Conservation (phyloP, 192 early-diverging fungal species). For the Geranomyces michiganensis region DNA sequence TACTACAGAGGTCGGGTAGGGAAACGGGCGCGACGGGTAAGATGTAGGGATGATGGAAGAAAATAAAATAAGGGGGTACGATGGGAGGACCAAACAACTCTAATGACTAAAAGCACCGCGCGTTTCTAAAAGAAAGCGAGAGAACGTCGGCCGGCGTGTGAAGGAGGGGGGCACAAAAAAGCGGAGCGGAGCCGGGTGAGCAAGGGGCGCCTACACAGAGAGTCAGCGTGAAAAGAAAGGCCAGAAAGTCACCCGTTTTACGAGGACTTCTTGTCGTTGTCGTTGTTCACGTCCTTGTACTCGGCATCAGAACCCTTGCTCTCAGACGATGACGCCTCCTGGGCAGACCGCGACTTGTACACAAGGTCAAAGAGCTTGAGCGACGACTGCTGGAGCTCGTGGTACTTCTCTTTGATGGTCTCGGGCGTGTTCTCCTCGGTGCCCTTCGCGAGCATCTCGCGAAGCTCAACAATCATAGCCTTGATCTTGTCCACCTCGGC, state of each 20-base stretch:
- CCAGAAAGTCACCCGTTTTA: background rate
- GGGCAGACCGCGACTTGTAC: constrained; percentile 75
- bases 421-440: constrained; percentile 73
- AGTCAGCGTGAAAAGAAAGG: no score
- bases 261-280: constrained; percentile 36
- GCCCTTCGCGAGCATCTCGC: constrained; percentile 78
- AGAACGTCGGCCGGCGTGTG: no score
- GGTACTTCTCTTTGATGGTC: constrained; percentile 83
- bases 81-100: no score
- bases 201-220: no score
- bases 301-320: constrained; percentile 66
- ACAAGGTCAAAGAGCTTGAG: constrained; percentile 98
- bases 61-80: no score
- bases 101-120: no score
- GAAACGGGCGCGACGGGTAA: no score
- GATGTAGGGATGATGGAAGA: no score
- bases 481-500: constrained; percentile 78
- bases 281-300: constrained; percentile 73
- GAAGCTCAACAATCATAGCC: constrained; percentile 77
- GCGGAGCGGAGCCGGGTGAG: no score
- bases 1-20: no score
- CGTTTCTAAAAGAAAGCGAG: no score
- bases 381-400: constrained; percentile 82
- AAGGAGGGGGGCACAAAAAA: no score
- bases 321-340: constrained; percentile 29